Percentiles rank a stretch among this genome's conserved stretches.
phyloP scores from a whole-genome alignment of 805 yeast species.

The Wickerhamomyces rabaulensis region DNA sequence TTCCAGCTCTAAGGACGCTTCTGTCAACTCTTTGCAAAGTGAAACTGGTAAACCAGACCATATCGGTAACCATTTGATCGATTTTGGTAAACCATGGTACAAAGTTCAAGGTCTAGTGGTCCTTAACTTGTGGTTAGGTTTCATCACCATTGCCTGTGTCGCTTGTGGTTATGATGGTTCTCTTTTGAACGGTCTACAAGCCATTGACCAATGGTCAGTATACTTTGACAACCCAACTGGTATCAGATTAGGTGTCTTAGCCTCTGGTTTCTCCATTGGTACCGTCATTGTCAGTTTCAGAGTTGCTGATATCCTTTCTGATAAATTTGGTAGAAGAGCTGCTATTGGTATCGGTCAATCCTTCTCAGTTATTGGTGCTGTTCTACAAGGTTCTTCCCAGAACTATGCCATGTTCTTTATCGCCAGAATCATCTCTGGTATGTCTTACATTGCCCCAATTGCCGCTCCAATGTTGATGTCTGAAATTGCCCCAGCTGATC shows the following conservation, averaged over 20 bases:
- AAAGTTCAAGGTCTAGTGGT: slow-evolving; percentile 32
- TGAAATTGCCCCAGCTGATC: slow-evolving; percentile 42
- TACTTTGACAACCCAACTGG: slow-evolving; percentile 36
- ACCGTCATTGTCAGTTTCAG: slow-evolving; percentile 34
- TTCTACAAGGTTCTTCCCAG: slow-evolving; percentile 26
- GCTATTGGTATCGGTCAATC: slow-evolving; percentile 16
- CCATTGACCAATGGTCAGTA: slow-evolving; percentile 35
- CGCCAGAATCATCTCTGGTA: slow-evolving; percentile 42
- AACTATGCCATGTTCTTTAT: slow-evolving; percentile 19
- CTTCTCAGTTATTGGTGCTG: slow-evolving; percentile 22
- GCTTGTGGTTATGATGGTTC: slow-evolving; percentile 46
- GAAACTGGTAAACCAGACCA: not conserved
- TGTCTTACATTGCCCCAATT: slow-evolving; percentile 39
- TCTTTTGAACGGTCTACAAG: slow-evolving; percentile 46
- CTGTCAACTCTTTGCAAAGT: not conserved
- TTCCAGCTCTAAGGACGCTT: not conserved
- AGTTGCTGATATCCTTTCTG: slow-evolving; percentile 27
- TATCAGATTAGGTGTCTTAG: slow-evolving; percentile 32
- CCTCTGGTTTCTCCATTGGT: slow-evolving; percentile 37
- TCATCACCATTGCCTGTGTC: slow-evolving; percentile 41
- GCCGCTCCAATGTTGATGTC: slow-evolving; percentile 48
- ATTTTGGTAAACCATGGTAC: slow-evolving; percentile 28
- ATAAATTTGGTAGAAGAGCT: slow-evolving; percentile 37
- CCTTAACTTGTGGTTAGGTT: slow-evolving; percentile 33
- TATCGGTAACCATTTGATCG: slow-evolving; percentile 19